Conservation (phyloP, 2,329 filamentous ascomycete genomes). For the Paecilomyces variotii region DNA sequence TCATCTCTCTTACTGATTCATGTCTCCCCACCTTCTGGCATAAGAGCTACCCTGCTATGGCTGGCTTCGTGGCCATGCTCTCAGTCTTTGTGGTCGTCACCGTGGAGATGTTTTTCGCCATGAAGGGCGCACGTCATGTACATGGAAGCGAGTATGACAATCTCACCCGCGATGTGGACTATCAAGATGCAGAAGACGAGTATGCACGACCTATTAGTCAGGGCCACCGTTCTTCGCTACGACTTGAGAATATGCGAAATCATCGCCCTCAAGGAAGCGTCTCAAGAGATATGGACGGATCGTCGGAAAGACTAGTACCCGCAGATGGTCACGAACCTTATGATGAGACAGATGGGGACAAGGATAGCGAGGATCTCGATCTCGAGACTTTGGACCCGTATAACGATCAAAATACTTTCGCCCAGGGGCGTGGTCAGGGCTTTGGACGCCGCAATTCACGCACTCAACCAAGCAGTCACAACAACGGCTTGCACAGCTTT, state of each 20-base stretch:
- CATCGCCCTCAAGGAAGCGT: constrained; percentile 1
- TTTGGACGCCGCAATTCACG: neutral
- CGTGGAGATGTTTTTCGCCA: constrained; percentile 83
- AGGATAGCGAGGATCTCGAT: constrained; percentile 53
- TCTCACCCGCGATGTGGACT: constrained; percentile 23
- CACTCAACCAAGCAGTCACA: constrained; percentile 1
- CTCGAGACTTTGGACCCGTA: constrained; percentile 45
- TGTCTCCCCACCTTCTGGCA: constrained; percentile 74
- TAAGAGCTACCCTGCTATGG: constrained; percentile 67
- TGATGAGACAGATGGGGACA: constrained; percentile 28
- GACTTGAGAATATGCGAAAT: constrained; percentile 10
- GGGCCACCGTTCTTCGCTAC: constrained; percentile 13
- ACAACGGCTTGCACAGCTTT: neutral
- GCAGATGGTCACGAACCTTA: constrained; percentile 10
- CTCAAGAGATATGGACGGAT: neutral
- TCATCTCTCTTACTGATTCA: constrained; percentile 52
- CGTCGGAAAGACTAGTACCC: constrained; percentile 4
- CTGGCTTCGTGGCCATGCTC: constrained; percentile 73
- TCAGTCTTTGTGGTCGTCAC: constrained; percentile 74
- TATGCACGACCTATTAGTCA: constrained; percentile 17
- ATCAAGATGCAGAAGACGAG: constrained; percentile 10
- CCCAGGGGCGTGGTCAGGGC: constrained; percentile 1
- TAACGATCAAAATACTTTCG: constrained; percentile 12
- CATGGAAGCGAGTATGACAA: constrained; percentile 48
- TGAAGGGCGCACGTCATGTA: constrained; percentile 53